Base-by-base conservation (phyloP, 805 yeast species). In the Clavispora phyllophila region DNA sequence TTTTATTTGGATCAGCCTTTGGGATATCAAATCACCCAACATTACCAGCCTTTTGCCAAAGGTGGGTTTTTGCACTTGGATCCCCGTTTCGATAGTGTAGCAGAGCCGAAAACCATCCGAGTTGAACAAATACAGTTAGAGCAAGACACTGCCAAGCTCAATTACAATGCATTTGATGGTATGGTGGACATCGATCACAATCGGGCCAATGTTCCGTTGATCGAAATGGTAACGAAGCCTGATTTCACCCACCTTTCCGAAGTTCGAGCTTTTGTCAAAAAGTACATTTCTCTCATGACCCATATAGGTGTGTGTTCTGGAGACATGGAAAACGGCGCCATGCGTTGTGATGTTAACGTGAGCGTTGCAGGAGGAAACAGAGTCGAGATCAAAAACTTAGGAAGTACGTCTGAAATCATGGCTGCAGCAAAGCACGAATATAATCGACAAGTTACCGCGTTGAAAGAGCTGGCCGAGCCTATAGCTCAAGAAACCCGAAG, bases 11-110 rank as follows among this genome's bases (percentile, higher is more conserved):
- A 93, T 61, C 98, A 93, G 60, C 99, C 99, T 0, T 64, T 85
- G 41, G 99, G 99, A 1, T 93, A 89, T 63, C 99, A 93, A 60
- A 84, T 93, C 39, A 93, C 99, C 0, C 99, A 93, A 63, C 86
- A 80, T 56, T 87, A 76, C 58, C 73, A 73, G 27, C 97, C 98
- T 1, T 68, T 87, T 37, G 93, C 96, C 2, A 67, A 61, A 25
- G 72, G 78, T 38, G 99, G 99, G 0, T 49, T 41, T 17, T 37
- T 91, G 24, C 58, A 58, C 18, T 59, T 91, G 32, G 57, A 54
- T 9, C 61, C 65, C 19, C 63, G 73, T 27, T 68, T 72, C 42
- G 96, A 89, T 57, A 79, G 75, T 8, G 68, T 78, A 2, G 55
- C 65, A 2, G 59, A 62, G 4, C 61, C 63, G 2, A 65, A 61